Conservation (phyloP, 257 asterid species). For the Marsdenia floribunda region DNA sequence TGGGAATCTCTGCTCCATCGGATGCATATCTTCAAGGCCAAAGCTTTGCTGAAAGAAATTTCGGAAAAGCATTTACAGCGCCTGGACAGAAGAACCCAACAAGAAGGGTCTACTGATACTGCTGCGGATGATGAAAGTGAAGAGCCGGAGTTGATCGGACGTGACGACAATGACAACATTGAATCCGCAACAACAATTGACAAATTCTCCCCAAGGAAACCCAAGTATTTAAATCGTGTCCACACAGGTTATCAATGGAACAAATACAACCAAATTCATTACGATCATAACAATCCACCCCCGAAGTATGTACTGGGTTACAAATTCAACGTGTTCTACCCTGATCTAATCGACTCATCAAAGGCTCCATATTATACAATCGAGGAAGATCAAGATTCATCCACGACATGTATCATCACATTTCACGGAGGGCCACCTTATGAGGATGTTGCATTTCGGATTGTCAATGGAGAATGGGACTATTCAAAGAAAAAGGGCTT, state of each 20-base stretch:
- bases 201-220: conserved; percentile 76
- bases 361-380: conserved; percentile 64
- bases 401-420: conserved; percentile 67
- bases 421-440: conserved; percentile 90
- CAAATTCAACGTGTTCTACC: conserved; percentile 82
- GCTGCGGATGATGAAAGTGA: conserved; percentile 33
- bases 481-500: conserved; percentile 74
- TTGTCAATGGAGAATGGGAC: conserved; percentile 83
- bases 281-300: conserved; percentile 88
- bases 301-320: conserved; percentile 85
- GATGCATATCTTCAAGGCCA: conserved; percentile 78
- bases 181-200: conserved; percentile 47
- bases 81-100: conserved; percentile 36
- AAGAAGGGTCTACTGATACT: conserved; percentile 23
- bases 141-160: conserved; percentile 53
- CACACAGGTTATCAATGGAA: conserved; percentile 90
- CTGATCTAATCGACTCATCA: conserved; percentile 67
- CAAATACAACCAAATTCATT: conserved; percentile 78
- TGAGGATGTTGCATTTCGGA: conserved; percentile 75
- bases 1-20: conserved; percentile 84
- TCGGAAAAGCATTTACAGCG: conserved; percentile 54
- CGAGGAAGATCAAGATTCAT: conserved; percentile 67
- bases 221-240: conserved; percentile 76
- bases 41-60: conserved; percentile 81
- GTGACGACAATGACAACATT: conserved; percentile 53